Conservation (phyloP, 495 filamentous ascomycete genomes). For the Chaetomium tenue region DNA sequence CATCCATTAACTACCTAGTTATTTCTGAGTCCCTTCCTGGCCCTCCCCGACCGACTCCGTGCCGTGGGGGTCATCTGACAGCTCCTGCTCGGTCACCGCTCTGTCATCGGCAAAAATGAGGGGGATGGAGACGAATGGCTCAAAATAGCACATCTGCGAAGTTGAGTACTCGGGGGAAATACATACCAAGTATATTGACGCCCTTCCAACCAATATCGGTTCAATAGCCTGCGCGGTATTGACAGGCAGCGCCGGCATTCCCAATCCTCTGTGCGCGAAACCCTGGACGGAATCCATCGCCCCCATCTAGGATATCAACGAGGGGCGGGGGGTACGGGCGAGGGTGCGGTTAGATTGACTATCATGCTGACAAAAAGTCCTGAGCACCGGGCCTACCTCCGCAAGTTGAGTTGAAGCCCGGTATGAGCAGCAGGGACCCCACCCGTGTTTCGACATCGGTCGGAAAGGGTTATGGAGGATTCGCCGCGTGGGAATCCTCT, state of each 20-base stretch:
- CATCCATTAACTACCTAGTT: too few species aligned
- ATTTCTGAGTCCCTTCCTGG: background rate
- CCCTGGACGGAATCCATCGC: background rate
- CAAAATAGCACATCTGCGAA: constrained; percentile 1
- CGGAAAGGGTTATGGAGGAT: constrained; percentile 8
- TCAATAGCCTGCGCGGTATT: background rate
- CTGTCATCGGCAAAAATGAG: too few species aligned
- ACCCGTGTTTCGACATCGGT: constrained; percentile 14
- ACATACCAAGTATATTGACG: background rate
- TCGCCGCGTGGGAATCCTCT: constrained; percentile 9
- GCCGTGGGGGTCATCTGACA: constrained; percentile 1
- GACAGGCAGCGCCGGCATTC: constrained; percentile 1
- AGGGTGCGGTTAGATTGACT: background rate
- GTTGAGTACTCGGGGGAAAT: background rate
- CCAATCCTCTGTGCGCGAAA: background rate
- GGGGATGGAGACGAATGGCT: background rate
- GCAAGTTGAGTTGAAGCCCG: background rate
- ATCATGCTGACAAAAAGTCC: background rate
- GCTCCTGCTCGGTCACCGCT: too few species aligned
- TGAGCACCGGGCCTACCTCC: background rate
- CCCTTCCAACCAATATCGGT: background rate
- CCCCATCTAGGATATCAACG: background rate
- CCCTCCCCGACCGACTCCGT: background rate
- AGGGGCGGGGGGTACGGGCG: background rate
- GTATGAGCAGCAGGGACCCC: background rate